These are phyloP conservation scores for Ampelomyces quisqualis DNA, from an alignment of 2,329 filamentous ascomycete species.

Conservation along the genomic window DNA sequence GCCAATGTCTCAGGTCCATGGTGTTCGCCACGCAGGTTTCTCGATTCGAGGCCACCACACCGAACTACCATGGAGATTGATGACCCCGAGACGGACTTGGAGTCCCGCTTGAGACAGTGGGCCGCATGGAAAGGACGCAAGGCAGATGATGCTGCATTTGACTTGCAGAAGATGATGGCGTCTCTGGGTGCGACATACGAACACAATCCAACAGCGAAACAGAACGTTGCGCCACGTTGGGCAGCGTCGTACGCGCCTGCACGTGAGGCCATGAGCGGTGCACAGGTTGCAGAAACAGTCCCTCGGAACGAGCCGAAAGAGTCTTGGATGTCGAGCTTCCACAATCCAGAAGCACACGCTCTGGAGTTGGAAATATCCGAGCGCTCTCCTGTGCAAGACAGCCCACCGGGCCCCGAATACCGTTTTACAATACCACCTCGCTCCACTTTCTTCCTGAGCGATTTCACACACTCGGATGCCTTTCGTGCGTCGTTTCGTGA, in stretches of 20 bases:
- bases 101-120: constrained; percentile 34
- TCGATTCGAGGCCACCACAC: constrained; percentile 17
- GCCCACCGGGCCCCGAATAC: constrained; percentile 16
- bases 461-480: constrained; percentile 38
- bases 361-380: constrained; percentile 28
- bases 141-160: constrained; percentile 26
- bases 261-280: constrained; percentile 15
- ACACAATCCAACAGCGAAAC: constrained; percentile 17
- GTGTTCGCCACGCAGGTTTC: constrained; percentile 29
- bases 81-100: constrained; percentile 32
- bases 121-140: constrained; percentile 23
- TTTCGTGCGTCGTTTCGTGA: constrained; percentile 44
- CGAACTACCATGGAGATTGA: constrained; percentile 20
- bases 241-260: constrained; percentile 25
- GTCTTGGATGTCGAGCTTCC: constrained; percentile 32
- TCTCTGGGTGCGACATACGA: constrained; percentile 29
- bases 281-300: constrained; percentile 11
- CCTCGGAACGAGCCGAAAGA: constrained; percentile 12
- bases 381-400: constrained; percentile 4
- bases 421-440: constrained; percentile 52
- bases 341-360: constrained; percentile 30
- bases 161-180: constrained; percentile 42
- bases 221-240: constrained; percentile 25
- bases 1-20: constrained; percentile 27
- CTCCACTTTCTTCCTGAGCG: constrained; percentile 54